phyloP scores from a whole-genome alignment of 768 basidiomycete species.

The Podaxis carcinomalis region DNA sequence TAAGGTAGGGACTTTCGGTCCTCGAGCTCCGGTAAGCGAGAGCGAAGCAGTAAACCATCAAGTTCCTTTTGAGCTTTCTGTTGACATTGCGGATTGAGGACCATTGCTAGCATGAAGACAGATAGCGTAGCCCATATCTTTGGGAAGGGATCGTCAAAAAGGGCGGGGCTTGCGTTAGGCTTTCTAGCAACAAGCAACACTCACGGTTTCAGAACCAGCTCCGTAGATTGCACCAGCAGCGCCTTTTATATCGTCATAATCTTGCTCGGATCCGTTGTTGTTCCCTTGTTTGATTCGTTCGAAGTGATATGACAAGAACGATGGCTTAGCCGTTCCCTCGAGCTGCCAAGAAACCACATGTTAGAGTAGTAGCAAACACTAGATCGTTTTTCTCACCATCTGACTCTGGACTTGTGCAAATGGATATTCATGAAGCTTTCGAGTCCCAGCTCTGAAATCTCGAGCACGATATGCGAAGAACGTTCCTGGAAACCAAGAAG shows the following conservation, averaged over 20 bases:
- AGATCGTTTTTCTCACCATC: neutral
- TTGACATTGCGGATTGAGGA: conserved; percentile 52
- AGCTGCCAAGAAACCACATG: neutral
- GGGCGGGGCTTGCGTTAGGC: no score
- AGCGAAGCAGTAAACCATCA: conserved; percentile 49
- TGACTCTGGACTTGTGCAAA: conserved; percentile 14
- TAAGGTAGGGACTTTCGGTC: conserved; percentile 57
- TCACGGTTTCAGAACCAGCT: conserved; percentile 61
- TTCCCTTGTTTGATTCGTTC: neutral
- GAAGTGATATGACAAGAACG: neutral
- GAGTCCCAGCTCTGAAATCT: conserved; percentile 1
- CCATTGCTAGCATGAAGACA: conserved; percentile 67
- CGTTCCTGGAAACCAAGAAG: conserved; percentile 23
- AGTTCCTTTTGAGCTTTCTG: conserved; percentile 61
- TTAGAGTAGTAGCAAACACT: neutral
- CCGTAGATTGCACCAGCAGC: conserved; percentile 77
- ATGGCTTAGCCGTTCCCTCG: neutral
- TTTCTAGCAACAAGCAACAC: conserved; percentile 8
- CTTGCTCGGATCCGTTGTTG: neutral
- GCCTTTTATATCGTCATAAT: conserved; percentile 43
- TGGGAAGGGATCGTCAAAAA: neutral
- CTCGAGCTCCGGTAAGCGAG: conserved; percentile 53
- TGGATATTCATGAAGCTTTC: conserved; percentile 17
- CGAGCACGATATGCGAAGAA: conserved; percentile 16
- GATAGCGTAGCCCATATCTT: conserved; percentile 52